A percentile compares a stretch with the other conserved stretches of the same genome.
phyloP scores from a whole-genome alignment of 2,329 filamentous ascomycete species.

The Xylaria sp. region DNA sequence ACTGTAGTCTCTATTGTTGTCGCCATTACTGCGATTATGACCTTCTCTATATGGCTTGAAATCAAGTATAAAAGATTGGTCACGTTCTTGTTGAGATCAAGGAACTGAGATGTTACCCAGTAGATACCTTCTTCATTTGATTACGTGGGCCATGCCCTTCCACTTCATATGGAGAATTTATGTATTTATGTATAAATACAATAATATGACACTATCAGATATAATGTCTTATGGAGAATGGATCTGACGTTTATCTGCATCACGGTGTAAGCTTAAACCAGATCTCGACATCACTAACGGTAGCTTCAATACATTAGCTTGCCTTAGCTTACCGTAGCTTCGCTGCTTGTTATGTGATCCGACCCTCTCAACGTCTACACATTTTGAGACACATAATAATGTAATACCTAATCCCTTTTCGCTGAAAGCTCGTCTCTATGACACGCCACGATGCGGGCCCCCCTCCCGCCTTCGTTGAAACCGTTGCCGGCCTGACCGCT shows the following conservation, averaged over 20 bases:
- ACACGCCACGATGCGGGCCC: conserved; percentile 66
- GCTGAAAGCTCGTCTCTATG: conserved; percentile 53
- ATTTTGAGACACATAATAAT: conserved; percentile 21
- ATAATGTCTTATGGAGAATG: conserved; percentile 1
- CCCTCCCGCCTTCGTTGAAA: conserved; percentile 84
- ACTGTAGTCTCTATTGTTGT: conserved; percentile 29
- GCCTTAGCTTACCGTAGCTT: not conserved
- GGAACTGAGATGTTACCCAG: not conserved
- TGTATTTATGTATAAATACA: not conserved
- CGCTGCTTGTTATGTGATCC: not conserved
- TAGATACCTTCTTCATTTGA: not conserved
- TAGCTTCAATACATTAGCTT: conserved; percentile 8
- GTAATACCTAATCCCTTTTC: conserved; percentile 15
- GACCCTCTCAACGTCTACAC: not conserved
- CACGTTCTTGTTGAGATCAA: not conserved
- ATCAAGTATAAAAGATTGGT: not conserved
- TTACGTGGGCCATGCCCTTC: not conserved
- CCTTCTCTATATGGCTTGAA: not conserved
- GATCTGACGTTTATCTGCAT: not conserved
- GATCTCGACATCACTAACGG: not conserved
- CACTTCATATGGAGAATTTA: not conserved
- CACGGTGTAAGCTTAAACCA: not conserved
- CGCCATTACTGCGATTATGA: conserved; percentile 35
- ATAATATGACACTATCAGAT: conserved; percentile 10
- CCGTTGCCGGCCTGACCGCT: conserved; percentile 87